Conservation (phyloP, 2,329 filamentous ascomycete species). For the Colletotrichum graminicola region DNA sequence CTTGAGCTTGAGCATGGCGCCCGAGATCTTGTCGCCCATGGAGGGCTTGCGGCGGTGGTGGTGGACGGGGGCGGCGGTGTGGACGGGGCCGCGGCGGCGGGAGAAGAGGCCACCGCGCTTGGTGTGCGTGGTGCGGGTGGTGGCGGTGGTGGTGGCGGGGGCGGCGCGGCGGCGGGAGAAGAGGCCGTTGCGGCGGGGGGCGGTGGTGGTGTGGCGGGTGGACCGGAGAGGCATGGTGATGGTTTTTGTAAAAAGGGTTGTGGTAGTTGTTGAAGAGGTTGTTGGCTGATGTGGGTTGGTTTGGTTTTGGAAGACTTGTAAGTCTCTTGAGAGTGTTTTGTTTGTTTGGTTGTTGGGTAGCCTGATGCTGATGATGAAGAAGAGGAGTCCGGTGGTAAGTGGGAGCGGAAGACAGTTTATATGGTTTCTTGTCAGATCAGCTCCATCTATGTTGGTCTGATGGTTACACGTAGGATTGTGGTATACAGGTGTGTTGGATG, state of each 20-base stretch:
- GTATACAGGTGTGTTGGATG: constrained; percentile 19
- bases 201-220: constrained; percentile 43
- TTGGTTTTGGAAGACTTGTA: constrained; percentile 20
- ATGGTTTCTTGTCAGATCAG: constrained; percentile 26
- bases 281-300: constrained; percentile 4
- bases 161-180: constrained; percentile 46
- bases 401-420: constrained; percentile 36
- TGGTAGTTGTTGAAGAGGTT: not conserved
- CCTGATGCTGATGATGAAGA: constrained; percentile 35
- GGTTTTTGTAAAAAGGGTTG: not conserved
- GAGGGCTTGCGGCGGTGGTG: constrained; percentile 77
- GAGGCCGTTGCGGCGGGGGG: constrained; percentile 40
- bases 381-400: not conserved
- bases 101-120: constrained; percentile 57
- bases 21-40: constrained; percentile 82
- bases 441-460: constrained; percentile 6
- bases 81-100: constrained; percentile 48
- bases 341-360: constrained; percentile 17
- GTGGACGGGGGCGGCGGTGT: constrained; percentile 55
- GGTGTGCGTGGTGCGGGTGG: constrained; percentile 33
- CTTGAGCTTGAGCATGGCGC: constrained; percentile 79
- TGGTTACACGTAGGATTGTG: constrained; percentile 3
- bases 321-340: constrained; percentile 25
- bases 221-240: constrained; percentile 51
- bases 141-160: constrained; percentile 41